These are phyloP conservation scores for Botrytis medusae DNA, from an alignment of 2,329 filamentous ascomycete species.

Conservation along the genomic window DNA sequence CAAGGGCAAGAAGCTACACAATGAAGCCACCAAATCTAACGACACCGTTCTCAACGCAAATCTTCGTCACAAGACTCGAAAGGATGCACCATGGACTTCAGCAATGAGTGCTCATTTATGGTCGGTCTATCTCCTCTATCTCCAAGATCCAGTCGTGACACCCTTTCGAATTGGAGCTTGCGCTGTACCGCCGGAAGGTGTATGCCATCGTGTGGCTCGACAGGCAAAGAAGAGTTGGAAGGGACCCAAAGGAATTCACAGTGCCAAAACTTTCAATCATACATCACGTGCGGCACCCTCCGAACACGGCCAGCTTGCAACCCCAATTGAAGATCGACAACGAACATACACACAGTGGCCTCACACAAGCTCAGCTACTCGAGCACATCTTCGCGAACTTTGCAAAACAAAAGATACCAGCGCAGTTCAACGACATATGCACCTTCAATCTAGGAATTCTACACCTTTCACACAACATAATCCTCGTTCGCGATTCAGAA, in stretches of 20 bases:
- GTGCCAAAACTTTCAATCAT: not conserved
- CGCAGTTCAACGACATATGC: conserved; percentile 46
- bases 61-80: conserved; percentile 37
- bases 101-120: conserved; percentile 66
- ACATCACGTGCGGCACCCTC: conserved; percentile 29
- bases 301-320: conserved; percentile 53
- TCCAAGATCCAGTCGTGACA: conserved; percentile 66
- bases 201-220: conserved; percentile 63
- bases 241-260: conserved; percentile 48
- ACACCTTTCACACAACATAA: conserved; percentile 57
- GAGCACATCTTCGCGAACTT: conserved; percentile 61
- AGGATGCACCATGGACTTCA: conserved; percentile 59
- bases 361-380: conserved; percentile 62
- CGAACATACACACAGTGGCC: conserved; percentile 61
- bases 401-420: conserved; percentile 55
- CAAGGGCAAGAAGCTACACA: conserved; percentile 28
- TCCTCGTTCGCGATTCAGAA: conserved; percentile 50
- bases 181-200: conserved; percentile 63
- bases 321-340: conserved; percentile 51
- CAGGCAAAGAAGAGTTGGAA: conserved; percentile 68
- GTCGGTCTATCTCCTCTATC: conserved; percentile 63
- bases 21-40: conserved; percentile 4
- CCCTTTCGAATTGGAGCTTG: conserved; percentile 64
- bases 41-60: conserved; percentile 31
- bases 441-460: conserved; percentile 53